Evolutionary conservation across 2,329 filamentous ascomycete genomes (phyloP).

Genomic region (Aureobasidium sp.): DNA sequence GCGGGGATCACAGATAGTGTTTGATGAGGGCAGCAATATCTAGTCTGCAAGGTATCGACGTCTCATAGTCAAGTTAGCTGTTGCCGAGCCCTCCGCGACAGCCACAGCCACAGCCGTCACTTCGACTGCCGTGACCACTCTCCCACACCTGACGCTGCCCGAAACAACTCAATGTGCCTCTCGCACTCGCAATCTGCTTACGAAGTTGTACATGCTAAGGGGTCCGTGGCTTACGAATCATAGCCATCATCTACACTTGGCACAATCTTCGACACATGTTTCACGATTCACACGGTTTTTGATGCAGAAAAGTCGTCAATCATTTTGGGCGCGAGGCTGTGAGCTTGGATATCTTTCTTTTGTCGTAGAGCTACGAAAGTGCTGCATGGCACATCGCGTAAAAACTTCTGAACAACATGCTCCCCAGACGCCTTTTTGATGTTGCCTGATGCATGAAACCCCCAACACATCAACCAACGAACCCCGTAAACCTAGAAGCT

Average conservation of each 20-base stretch:
- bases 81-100: slow-evolving; percentile 6
- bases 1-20: slow-evolving; percentile 3
- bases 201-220: too few species aligned
- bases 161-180: neutral
- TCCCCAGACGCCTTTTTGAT: slow-evolving; percentile 17
- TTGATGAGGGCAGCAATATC: slow-evolving; percentile 9
- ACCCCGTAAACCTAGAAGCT: slow-evolving; percentile 12
- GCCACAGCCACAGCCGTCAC: slow-evolving; percentile 11
- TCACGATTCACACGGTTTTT: slow-evolving; percentile 1
- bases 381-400: slow-evolving; percentile 13
- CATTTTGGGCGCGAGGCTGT: slow-evolving; percentile 14
- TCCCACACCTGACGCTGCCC: too few species aligned
- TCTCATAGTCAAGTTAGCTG: too few species aligned
- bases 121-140: neutral
- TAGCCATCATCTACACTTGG: neutral
- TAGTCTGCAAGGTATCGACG: neutral
- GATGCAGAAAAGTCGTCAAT: slow-evolving; percentile 4
- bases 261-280: neutral
- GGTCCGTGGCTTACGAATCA: too few species aligned
- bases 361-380: slow-evolving; percentile 17
- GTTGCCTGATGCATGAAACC: slow-evolving; percentile 16
- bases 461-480: slow-evolving; percentile 15
- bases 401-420: slow-evolving; percentile 13
- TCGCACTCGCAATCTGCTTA: neutral
- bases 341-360: slow-evolving; percentile 18